Base-by-base conservation (phyloP, 1,139 yeast species). In the Taphrina confusa region DNA sequence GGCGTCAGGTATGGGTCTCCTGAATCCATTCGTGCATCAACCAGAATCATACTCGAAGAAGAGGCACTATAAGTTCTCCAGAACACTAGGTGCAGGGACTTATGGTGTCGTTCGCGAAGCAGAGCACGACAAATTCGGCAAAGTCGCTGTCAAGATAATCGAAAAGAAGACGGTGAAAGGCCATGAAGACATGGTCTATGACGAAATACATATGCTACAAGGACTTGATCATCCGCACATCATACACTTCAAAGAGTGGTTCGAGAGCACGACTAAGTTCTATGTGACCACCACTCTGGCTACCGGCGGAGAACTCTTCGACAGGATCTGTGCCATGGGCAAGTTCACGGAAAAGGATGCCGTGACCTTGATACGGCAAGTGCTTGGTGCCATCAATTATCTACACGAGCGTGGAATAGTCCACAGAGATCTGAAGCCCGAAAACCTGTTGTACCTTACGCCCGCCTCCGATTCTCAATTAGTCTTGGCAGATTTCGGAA, bases 341-440 rank as follows among this genome's bases (percentile, higher is more conserved):
- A 79, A 82, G 58, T 90, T 88, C 71, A 87, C 95, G 2, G 97
- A 90, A 71, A 80, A 77, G 64, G 96, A 90, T 71, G 97, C 96
- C 1, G 83, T 85, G 1, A 70, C 75, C 60, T 84, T 88, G 28
- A 75, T 90, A 27, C 74, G 78, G 9, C 94, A 90, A 70, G 79
- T 89, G 61, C 74, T 89, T 51, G 80, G 81, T 59, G 96, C 96
- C 1, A 77, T 90, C 45, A 76, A 78, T 55, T 90, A 90, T 70
- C 77, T 90, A 62, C 97, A 90, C 69, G 72, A 76, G 33, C 57
- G 46, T 25, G 81, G 88, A 72, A 87, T 90, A 70, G 96, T 90
- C 4, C 97, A 90, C 71, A 80, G 97, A 59, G 97, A 90, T 71
- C 77, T 90, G 66, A 90, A 90, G 74, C 97, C 96, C 0, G 97